Conservation (phyloP, 106 monocot species). For the Dendrobium catenatum region DNA sequence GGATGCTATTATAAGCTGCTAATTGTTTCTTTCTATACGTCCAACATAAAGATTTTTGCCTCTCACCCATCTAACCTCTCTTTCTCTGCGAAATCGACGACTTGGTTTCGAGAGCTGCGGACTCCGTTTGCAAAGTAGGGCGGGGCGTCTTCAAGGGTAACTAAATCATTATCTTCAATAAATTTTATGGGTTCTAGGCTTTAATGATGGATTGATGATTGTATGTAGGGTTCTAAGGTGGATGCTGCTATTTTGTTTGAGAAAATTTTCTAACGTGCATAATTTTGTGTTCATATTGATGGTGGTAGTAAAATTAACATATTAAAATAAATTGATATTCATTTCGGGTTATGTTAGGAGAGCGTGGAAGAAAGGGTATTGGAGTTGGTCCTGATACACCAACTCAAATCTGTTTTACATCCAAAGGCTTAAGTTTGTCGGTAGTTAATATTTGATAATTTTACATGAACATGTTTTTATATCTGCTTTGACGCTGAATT, state of each 20-base stretch:
- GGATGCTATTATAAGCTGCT: background rate
- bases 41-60: background rate
- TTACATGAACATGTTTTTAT: no score
- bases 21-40: background rate
- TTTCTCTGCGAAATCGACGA: background rate
- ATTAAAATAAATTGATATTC: no score
- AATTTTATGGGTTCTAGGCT: background rate
- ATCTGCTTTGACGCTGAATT: no score
- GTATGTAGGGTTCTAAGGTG: background rate
- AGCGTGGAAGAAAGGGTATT: no score
- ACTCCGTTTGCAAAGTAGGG: background rate
- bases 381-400: no score
- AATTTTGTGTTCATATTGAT: background rate
- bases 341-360: no score
- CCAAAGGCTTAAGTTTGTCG: no score
- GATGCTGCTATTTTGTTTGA: background rate
- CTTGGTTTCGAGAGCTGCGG: conserved; percentile 2
- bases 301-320: no score
- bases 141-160: background rate
- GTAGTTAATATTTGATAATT: no score
- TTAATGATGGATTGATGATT: background rate
- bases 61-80: background rate
- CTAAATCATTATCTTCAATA: background rate
- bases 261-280: background rate
- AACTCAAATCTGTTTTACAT: no score